A percentile compares a stretch with the other conserved stretches of the same genome.
phyloP scores from a whole-genome alignment of 2,329 filamentous ascomycete species.

The Penicillium olsonii region DNA sequence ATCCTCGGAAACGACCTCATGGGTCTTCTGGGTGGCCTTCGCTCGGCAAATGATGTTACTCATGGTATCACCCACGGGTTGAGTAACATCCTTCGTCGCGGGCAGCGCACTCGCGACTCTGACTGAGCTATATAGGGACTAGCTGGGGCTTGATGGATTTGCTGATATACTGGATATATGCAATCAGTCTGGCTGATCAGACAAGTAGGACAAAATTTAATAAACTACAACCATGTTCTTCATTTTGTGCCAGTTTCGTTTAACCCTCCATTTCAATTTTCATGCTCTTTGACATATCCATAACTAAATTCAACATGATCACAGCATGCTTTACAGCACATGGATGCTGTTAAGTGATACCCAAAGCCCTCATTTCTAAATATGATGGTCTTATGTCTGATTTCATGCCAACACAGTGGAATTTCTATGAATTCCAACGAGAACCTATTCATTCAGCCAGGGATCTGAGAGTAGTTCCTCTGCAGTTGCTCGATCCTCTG shows the following conservation, averaged over 20 bases:
- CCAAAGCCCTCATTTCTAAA: too few relatives aligned
- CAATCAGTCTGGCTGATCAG: background rate
- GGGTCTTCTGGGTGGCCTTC: constrained; percentile 1
- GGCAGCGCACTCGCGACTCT: background rate
- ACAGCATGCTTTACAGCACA: too few relatives aligned
- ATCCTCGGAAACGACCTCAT: constrained; percentile 5
- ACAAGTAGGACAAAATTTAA: too few relatives aligned
- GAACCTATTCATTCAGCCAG: background rate
- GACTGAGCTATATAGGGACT: background rate
- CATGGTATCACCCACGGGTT: background rate
- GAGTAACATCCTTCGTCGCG: background rate
- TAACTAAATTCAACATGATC: too few relatives aligned
- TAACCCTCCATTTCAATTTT: too few relatives aligned
- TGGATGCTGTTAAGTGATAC: too few relatives aligned
- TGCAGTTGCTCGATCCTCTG: background rate
- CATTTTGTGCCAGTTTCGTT: too few relatives aligned
- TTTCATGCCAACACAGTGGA: background rate
- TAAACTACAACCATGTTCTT: too few relatives aligned
- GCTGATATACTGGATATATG: background rate
- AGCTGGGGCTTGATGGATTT: background rate
- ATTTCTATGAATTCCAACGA: background rate
- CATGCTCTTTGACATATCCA: too few relatives aligned
- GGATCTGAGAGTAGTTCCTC: background rate
- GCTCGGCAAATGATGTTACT: background rate
- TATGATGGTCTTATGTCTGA: too few relatives aligned